A percentile compares a stretch with the other conserved stretches of the same genome.
Conservation (phyloP, 202 grass and related monocot species). For the Schoenoplectus tabernaemontani region DNA sequence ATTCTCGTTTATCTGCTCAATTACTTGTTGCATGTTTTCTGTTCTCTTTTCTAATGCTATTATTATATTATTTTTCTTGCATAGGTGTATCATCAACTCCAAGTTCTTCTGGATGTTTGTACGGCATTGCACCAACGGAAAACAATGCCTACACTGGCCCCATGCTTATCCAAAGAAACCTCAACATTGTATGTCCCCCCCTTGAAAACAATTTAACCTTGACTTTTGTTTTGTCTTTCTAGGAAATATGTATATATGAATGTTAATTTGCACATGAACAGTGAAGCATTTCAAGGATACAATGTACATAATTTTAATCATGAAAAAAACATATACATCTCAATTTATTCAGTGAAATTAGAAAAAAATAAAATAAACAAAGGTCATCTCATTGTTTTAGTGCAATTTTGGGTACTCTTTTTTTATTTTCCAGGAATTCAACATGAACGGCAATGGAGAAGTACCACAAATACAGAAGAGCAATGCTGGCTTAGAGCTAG, state of each 20-base stretch:
- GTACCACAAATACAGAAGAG: neutral
- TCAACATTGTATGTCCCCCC: slow-evolving; percentile 21
- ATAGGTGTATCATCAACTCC: slow-evolving; percentile 21
- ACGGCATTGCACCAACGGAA: slow-evolving; percentile 24
- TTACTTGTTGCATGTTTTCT: neutral
- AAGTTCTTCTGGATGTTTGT: slow-evolving; percentile 21
- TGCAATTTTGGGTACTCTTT: neutral
- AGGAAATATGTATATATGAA: neutral
- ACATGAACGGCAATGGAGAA: slow-evolving; percentile 13
- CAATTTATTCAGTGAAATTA: neutral
- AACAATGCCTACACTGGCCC: slow-evolving; percentile 20
- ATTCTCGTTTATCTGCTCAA: neutral
- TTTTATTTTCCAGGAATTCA: slow-evolving; percentile 14
- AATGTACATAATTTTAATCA: neutral
- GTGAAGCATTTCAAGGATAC: neutral
- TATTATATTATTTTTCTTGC: neutral
- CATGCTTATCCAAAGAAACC: slow-evolving; percentile 27
- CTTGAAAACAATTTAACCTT: neutral
- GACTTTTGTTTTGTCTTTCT: neutral
- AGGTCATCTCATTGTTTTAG: neutral
- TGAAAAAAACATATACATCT: neutral
- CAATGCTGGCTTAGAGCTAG: neutral
- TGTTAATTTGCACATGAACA: neutral
- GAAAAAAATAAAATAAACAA: neutral
- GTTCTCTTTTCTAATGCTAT: neutral